Percentiles rank a stretch among this genome's conserved stretches.
Evolutionary conservation across 768 basidiomycete genomes (phyloP).

Genomic region (Naganishia kalamii): DNA sequence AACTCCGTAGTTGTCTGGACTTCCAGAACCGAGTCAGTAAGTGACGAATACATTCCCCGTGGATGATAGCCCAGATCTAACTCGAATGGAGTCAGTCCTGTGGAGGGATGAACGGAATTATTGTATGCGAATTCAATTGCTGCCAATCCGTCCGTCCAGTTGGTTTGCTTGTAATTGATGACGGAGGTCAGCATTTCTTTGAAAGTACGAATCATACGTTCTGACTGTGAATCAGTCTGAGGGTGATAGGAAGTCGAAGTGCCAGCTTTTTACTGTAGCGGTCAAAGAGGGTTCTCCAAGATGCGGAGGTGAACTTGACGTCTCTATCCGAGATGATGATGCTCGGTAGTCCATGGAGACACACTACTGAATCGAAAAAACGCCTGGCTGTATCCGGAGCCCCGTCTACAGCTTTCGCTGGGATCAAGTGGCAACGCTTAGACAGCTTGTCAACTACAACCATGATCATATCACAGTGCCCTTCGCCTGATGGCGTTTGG

Average conservation of each 20-base stretch:
- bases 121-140: slow-evolving; percentile 2
- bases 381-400: slow-evolving; percentile 35
- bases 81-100: neutral
- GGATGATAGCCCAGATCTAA: too few species aligned
- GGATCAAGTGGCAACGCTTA: slow-evolving; percentile 50
- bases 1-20: neutral
- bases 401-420: slow-evolving; percentile 37
- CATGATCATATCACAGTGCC: slow-evolving; percentile 39
- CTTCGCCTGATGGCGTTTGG: neutral
- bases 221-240: slow-evolving; percentile 48
- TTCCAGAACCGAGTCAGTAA: neutral
- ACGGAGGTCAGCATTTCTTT: slow-evolving; percentile 16
- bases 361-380: slow-evolving; percentile 10
- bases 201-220: slow-evolving; percentile 32
- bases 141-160: slow-evolving; percentile 28
- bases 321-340: slow-evolving; percentile 51
- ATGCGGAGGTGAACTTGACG: slow-evolving; percentile 48
- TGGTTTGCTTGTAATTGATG: slow-evolving; percentile 28
- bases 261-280: slow-evolving; percentile 39
- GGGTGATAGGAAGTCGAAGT: slow-evolving; percentile 52
- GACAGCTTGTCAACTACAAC: slow-evolving; percentile 48
- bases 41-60: too few species aligned
- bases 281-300: slow-evolving; percentile 49
- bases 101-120: too few species aligned
- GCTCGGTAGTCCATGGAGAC: slow-evolving; percentile 44